Evolutionary conservation across 2,329 filamentous ascomycete genomes (phyloP).

Genomic region (Fusarium sp.): DNA sequence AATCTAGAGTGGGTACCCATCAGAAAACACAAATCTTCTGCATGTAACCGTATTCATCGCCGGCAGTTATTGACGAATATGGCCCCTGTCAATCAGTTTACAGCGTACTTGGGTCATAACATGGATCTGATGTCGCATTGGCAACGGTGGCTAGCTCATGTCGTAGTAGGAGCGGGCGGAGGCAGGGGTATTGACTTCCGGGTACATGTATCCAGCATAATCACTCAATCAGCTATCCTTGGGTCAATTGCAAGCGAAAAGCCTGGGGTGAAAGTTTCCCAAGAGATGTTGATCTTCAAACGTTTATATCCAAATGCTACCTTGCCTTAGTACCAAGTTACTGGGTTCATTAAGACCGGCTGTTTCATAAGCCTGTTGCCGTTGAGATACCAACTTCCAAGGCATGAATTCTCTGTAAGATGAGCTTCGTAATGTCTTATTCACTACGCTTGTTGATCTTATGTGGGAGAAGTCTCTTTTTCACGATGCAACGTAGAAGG

Average conservation of each 20-base stretch:
- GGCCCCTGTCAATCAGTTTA: not conserved
- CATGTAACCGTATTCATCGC: not conserved
- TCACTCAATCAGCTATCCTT: not conserved
- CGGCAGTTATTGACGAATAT: constrained; percentile 15
- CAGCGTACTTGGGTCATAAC: not conserved
- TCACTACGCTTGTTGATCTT: not conserved
- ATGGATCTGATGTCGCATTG: constrained; percentile 9
- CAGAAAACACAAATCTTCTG: not conserved
- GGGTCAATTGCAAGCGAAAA: not conserved
- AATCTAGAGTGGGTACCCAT: not conserved
- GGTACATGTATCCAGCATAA: not conserved
- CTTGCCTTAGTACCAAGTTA: constrained; percentile 3
- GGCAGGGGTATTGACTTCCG: not conserved
- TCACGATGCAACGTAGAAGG: constrained; percentile 12
- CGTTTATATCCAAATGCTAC: constrained; percentile 15
- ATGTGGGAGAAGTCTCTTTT: not conserved
- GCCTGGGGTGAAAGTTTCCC: not conserved
- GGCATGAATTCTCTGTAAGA: not conserved
- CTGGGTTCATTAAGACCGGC: not conserved
- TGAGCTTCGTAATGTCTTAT: not conserved
- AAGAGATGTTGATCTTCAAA: constrained; percentile 32
- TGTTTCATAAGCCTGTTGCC: constrained; percentile 13
- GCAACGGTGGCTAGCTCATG: constrained; percentile 15
- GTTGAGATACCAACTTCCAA: not conserved
- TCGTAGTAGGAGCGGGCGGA: constrained; percentile 5